Percentiles rank a stretch among this genome's conserved stretches.
Conservation (phyloP, 257 asterid genomes). For the Anisodus tanguticus region DNA sequence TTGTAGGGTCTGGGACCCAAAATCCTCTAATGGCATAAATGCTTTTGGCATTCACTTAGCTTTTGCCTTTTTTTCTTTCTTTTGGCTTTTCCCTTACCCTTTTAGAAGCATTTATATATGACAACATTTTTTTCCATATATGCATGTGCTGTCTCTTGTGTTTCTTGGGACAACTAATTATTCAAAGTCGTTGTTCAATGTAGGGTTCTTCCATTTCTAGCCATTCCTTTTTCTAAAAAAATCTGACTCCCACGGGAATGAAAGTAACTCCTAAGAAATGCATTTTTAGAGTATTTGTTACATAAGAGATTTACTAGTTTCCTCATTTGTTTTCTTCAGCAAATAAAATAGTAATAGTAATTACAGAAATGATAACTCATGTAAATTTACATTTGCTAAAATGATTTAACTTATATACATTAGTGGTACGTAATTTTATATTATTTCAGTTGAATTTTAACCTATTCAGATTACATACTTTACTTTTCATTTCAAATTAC, state of each 20-base stretch:
- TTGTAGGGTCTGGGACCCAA: slow-evolving; percentile 45
- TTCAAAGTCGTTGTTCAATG: slow-evolving; percentile 18
- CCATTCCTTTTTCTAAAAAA: slow-evolving; percentile 18
- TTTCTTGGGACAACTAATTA: slow-evolving; percentile 14
- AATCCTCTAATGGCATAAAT: slow-evolving; percentile 42
- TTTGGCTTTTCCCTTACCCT: slow-evolving; percentile 34
- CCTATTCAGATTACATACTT: no score
- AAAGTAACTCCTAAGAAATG: background rate
- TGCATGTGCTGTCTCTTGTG: slow-evolving; percentile 24
- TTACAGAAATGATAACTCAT: background rate
- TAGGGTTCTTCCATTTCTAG: slow-evolving; percentile 10
- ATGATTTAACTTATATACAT: no score
- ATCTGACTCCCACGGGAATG: slow-evolving; percentile 10
- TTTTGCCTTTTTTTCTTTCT: slow-evolving; percentile 29
- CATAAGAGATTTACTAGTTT: background rate
- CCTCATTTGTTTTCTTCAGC: background rate
- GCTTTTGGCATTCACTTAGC: slow-evolving; percentile 49
- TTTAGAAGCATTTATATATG: slow-evolving; percentile 29
- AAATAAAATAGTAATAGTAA: background rate
- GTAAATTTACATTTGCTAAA: background rate
- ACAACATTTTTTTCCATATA: slow-evolving; percentile 10
- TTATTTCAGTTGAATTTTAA: no score
- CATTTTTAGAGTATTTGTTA: background rate
- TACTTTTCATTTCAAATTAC: background rate
- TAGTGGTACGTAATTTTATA: no score